phyloP scores from a whole-genome alignment of 495 filamentous ascomycete species.

The Hypoxylon crocopeplum region DNA sequence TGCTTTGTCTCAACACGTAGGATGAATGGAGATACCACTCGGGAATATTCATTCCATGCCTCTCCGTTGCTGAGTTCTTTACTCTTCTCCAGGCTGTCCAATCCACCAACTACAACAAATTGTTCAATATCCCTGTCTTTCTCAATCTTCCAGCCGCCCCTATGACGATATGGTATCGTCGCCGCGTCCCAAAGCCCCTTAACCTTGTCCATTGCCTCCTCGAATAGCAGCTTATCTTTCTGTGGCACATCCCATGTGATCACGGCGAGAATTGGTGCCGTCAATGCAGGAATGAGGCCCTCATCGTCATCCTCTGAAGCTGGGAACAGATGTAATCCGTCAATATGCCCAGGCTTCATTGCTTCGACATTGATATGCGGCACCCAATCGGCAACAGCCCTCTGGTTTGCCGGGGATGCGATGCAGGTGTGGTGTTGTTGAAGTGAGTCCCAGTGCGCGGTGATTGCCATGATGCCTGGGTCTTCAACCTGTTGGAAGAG shows the following conservation, averaged over 20 bases:
- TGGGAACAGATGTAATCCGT: background rate
- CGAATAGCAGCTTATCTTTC: background rate
- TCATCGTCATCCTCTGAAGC: background rate
- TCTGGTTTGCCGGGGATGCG: constrained; percentile 4
- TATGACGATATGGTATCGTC: constrained; percentile 4
- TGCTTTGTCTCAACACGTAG: constrained; percentile 6
- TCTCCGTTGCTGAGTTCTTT: background rate
- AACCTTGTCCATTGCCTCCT: background rate
- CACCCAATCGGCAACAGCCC: background rate
- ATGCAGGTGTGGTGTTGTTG: constrained; percentile 3
- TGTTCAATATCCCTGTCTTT: background rate
- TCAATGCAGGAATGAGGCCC: background rate
- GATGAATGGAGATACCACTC: background rate
- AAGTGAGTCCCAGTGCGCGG: constrained; percentile 11
- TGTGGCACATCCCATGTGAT: background rate
- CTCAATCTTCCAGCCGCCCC: constrained; percentile 14
- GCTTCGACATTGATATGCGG: background rate
- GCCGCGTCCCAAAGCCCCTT: background rate
- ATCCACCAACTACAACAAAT: constrained; percentile 1
- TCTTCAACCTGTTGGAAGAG: constrained; percentile 9
- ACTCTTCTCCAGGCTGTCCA: background rate
- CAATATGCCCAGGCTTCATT: constrained; percentile 1
- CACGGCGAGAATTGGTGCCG: constrained; percentile 3
- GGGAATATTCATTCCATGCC: background rate
- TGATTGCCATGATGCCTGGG: background rate